Conservation (phyloP, 192 early-diverging fungal species). For the Hyaloraphidium curvatum region DNA sequence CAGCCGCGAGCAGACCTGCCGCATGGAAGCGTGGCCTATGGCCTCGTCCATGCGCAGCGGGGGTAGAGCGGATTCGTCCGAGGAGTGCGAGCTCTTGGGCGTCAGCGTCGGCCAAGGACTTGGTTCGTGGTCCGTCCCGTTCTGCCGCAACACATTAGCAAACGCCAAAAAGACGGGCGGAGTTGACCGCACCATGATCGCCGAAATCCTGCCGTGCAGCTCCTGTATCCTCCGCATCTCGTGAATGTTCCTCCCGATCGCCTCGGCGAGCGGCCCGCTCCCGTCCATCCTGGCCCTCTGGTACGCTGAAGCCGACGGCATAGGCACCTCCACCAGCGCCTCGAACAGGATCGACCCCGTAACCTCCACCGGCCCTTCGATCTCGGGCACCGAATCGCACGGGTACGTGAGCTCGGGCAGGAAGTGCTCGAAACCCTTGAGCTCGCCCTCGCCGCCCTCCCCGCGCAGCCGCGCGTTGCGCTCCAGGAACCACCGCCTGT, state of each 20-base stretch:
- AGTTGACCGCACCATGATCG: conserved; percentile 16
- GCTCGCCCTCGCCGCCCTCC: neutral
- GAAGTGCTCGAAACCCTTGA: neutral
- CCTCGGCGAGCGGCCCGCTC: conserved; percentile 6
- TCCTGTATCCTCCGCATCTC: conserved; percentile 30
- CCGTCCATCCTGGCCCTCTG: conserved; percentile 7
- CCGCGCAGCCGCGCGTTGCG: neutral
- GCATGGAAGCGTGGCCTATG: conserved; percentile 34
- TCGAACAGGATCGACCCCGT: conserved; percentile 13
- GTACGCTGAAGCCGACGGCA: conserved; percentile 16
- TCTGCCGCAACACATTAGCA: conserved; percentile 21
- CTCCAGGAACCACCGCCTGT: conserved; percentile 6
- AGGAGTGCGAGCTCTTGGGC: conserved; percentile 22
- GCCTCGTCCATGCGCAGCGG: conserved; percentile 31
- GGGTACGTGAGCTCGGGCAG: conserved; percentile 17
- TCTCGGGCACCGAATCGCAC: conserved; percentile 7
- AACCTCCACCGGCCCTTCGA: conserved; percentile 6
- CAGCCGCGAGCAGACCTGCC: conserved; percentile 40
- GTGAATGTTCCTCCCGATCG: conserved; percentile 23
- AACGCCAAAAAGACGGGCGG: conserved; percentile 6
- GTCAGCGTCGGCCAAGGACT: conserved; percentile 15
- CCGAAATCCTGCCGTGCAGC: conserved; percentile 36
- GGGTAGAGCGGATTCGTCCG: conserved; percentile 21
- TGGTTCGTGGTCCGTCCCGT: conserved; percentile 14
- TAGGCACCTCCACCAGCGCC: conserved; percentile 7